Evolutionary conservation across 768 basidiomycete genomes (phyloP).

Genomic region (Cystobasidiopsis lactophilus): DNA sequence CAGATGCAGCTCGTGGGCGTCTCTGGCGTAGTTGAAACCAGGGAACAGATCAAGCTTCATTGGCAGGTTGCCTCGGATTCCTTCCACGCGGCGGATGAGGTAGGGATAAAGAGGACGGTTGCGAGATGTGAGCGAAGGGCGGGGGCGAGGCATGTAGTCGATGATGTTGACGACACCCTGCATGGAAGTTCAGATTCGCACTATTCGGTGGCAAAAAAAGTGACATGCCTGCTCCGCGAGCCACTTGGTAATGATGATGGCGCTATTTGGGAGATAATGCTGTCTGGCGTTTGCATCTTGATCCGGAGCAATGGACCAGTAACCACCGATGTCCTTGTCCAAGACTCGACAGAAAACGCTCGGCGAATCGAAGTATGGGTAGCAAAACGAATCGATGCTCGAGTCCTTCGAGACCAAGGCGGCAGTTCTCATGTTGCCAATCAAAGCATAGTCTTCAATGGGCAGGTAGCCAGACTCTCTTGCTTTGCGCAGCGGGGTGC

Average conservation of each 20-base stretch:
- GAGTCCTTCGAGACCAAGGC: conserved; percentile 10
- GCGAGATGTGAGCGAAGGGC: conserved; percentile 18
- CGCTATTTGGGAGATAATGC: conserved; percentile 14
- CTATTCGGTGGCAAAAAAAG: background rate
- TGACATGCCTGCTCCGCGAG: conserved; percentile 3
- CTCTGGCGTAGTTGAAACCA: conserved; percentile 83
- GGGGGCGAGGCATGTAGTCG: conserved; percentile 61
- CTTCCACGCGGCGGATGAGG: conserved; percentile 60
- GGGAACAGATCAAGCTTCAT: conserved; percentile 77
- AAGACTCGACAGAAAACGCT: conserved; percentile 16
- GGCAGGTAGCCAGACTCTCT: background rate
- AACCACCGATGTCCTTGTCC: conserved; percentile 20
- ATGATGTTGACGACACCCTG: background rate
- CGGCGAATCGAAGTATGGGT: conserved; percentile 12
- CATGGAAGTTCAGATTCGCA: background rate
- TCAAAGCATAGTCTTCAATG: conserved; percentile 3
- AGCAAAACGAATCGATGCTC: conserved; percentile 12
- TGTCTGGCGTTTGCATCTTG: conserved; percentile 12
- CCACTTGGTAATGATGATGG: conserved; percentile 19
- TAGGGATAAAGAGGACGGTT: conserved; percentile 53
- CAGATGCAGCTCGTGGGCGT: conserved; percentile 41
- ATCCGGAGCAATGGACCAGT: conserved; percentile 14
- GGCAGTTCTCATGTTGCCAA: conserved; percentile 12
- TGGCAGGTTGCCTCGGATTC: conserved; percentile 60
- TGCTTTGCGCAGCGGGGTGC: background rate